Percentiles rank a stretch among this genome's conserved stretches.
Conservation (phyloP, 495 filamentous ascomycete genomes). For the Penicillium crystallinum region DNA sequence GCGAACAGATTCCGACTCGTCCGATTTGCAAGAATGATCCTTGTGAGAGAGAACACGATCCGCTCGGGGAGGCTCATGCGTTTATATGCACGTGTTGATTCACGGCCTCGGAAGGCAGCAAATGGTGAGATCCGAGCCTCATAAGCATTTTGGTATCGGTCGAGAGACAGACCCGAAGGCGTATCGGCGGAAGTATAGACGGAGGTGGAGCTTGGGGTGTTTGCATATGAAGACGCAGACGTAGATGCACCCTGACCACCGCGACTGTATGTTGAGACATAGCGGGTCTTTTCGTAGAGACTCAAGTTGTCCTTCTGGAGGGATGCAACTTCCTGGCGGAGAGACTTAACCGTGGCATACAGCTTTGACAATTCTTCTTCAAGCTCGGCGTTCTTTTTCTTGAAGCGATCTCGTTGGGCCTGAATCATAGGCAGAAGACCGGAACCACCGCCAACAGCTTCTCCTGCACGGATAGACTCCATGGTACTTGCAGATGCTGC, state of each 20-base stretch:
- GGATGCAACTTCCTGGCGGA: conserved; percentile 85
- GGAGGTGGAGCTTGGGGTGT: conserved; percentile 69
- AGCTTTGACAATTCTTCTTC: conserved; percentile 84
- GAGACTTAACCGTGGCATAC: conserved; percentile 74
- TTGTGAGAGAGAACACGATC: conserved; percentile 82
- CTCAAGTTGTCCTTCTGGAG: conserved; percentile 95
- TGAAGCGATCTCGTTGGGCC: conserved; percentile 96
- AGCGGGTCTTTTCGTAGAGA: conserved; percentile 96
- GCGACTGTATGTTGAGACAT: conserved; percentile 86
- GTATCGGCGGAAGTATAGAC: conserved; percentile 57
- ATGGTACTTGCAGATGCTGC: conserved; percentile 44
- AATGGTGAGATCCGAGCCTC: conserved; percentile 95
- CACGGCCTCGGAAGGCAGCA: conserved; percentile 86
- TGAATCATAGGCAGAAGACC: conserved; percentile 98
- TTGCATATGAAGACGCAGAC: conserved; percentile 64
- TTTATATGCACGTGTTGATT: conserved; percentile 88
- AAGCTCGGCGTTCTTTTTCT: conserved; percentile 87
- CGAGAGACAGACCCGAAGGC: conserved; percentile 61
- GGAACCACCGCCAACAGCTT: conserved; percentile 73
- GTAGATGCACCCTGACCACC: conserved; percentile 58
- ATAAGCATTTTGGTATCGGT: conserved; percentile 89
- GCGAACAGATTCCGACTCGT: conserved; percentile 93
- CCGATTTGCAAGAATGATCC: conserved; percentile 83
- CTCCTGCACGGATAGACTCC: conserved; percentile 57
- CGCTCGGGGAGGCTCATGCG: conserved; percentile 91